phyloP scores from a whole-genome alignment of 2,329 filamentous ascomycete species.

The Pseudovirgaria hyperparasitica region DNA sequence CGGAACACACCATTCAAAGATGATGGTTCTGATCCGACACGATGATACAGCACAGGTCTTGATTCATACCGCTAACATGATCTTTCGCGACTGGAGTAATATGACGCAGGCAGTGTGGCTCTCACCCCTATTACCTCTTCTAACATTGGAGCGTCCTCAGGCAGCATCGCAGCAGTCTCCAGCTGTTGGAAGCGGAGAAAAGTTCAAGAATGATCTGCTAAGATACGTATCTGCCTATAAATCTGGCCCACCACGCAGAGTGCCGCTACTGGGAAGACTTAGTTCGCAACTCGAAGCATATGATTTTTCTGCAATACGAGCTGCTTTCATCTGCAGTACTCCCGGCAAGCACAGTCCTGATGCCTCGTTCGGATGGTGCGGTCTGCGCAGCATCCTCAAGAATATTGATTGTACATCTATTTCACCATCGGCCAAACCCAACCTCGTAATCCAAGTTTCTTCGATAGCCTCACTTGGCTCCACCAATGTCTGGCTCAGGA shows the following conservation, averaged over 20 bases:
- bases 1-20: conserved; percentile 78
- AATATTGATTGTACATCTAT: conserved; percentile 32
- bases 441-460: conserved; percentile 54
- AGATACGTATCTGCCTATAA: conserved; percentile 63
- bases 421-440: conserved; percentile 9
- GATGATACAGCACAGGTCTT: conserved; percentile 67
- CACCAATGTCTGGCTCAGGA: conserved; percentile 58
- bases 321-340: conserved; percentile 64
- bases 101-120: conserved; percentile 78
- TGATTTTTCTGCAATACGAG: conserved; percentile 59
- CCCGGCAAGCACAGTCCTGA: conserved; percentile 51
- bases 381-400: conserved; percentile 46
- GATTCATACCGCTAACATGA: conserved; percentile 88
- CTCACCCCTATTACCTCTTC: conserved; percentile 54
- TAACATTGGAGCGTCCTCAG: not conserved
- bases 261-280: conserved; percentile 42
- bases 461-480: conserved; percentile 69
- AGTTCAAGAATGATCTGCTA: conserved; percentile 66
- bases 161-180: conserved; percentile 1
- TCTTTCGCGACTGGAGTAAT: conserved; percentile 73
- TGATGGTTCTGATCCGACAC: conserved; percentile 70
- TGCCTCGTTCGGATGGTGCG: conserved; percentile 62
- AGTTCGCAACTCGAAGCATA: conserved; percentile 44
- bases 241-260: no score
- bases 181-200: conserved; percentile 46